phyloP scores from a whole-genome alignment of 2,329 filamentous ascomycete genomes.

The Pseudocercospora macadamiae region DNA sequence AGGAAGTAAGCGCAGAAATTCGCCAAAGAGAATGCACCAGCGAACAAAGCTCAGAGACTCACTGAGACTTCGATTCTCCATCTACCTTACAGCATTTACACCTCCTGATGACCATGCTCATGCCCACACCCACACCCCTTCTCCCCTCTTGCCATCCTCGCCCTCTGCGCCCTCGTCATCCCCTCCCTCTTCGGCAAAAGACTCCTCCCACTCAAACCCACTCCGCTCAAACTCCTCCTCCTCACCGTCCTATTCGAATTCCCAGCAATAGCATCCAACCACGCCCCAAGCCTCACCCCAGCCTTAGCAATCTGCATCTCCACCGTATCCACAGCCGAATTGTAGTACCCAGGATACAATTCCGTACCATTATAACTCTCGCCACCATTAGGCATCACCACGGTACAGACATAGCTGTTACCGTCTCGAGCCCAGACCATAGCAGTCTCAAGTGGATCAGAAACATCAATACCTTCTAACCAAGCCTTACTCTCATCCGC shows the following conservation, averaged over 20 bases:
- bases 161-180: conserved; percentile 9
- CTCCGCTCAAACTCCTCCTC: neutral
- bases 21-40: no score
- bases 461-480: conserved; percentile 42
- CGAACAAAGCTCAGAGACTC: no score
- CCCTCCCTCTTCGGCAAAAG: conserved; percentile 7
- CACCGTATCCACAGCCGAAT: conserved; percentile 43
- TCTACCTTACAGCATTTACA: neutral
- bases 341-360: conserved; percentile 32
- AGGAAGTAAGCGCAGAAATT: no score
- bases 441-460: conserved; percentile 41
- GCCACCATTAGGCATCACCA: conserved; percentile 45
- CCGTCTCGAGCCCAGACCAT: conserved; percentile 48
- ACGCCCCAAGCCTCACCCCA: conserved; percentile 40
- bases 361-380: conserved; percentile 35
- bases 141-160: conserved; percentile 1
- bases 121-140: conserved; percentile 11
- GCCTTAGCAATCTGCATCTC: conserved; percentile 50
- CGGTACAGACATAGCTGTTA: conserved; percentile 47
- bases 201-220: conserved; percentile 11
- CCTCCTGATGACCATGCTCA: conserved; percentile 1
- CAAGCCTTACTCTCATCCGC: conserved; percentile 38
- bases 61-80: no score
- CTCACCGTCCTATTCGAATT: conserved; percentile 9
- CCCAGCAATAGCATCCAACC: conserved; percentile 40